A percentile compares a stretch with the other conserved stretches of the same genome.
Conservation (phyloP, 106 monocot genomes). For the Acanthochlamys bracteata region DNA sequence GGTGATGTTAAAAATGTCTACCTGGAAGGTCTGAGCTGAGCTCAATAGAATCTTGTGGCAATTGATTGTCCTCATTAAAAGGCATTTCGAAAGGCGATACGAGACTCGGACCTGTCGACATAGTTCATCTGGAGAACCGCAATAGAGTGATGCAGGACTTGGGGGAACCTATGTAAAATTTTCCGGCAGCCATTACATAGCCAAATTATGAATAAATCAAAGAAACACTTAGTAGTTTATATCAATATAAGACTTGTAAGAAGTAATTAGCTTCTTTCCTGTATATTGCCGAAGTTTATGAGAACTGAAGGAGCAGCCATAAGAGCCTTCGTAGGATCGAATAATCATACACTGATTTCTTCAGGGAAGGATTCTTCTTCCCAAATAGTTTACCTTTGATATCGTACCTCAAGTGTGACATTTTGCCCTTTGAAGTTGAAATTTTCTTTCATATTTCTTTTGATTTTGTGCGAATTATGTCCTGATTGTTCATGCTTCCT, state of each 20-base stretch:
- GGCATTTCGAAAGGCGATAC: constrained; percentile 63
- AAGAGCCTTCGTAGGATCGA: constrained; percentile 15
- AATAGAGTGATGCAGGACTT: constrained; percentile 74
- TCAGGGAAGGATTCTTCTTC: constrained; percentile 32
- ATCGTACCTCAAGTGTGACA: constrained; percentile 50
- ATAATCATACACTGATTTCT: constrained; percentile 22
- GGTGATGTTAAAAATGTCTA: not conserved
- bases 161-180: constrained; percentile 94
- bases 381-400: constrained; percentile 60
- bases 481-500: constrained; percentile 43
- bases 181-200: constrained; percentile 36
- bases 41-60: constrained; percentile 29
- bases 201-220: constrained; percentile 4
- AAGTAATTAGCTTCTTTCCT: constrained; percentile 24
- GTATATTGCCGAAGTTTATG: constrained; percentile 24
- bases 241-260: too few relatives aligned
- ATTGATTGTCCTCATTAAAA: constrained; percentile 45
- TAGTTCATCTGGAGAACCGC: constrained; percentile 44
- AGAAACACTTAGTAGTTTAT: too few relatives aligned
- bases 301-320: constrained; percentile 32
- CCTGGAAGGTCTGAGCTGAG: constrained; percentile 23
- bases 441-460: constrained; percentile 47
- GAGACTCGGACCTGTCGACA: constrained; percentile 69
- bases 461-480: constrained; percentile 13
- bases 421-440: constrained; percentile 56